A percentile compares a stretch with the other conserved stretches of the same genome.
Evolutionary conservation across 2,329 filamentous ascomycete species (phyloP).

Genomic region (Canariomyces notabilis): DNA sequence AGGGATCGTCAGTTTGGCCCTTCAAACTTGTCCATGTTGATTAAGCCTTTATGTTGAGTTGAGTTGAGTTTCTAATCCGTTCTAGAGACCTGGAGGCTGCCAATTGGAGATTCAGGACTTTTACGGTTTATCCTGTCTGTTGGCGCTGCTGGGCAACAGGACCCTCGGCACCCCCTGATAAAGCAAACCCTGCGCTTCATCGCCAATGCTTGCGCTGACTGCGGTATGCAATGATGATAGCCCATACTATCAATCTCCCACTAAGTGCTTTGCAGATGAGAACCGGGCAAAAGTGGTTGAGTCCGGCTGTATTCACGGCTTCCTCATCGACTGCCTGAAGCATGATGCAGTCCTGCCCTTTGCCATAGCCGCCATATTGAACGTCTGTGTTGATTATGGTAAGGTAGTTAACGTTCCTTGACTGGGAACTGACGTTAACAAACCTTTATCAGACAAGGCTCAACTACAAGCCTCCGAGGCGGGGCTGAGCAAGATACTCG

Average conservation of each 20-base stretch:
- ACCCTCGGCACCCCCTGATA: slow-evolving; percentile 39
- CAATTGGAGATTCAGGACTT: slow-evolving; percentile 54
- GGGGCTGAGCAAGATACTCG: slow-evolving; percentile 44
- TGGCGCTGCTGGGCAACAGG: slow-evolving; percentile 36
- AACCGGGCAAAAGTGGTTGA: slow-evolving; percentile 54
- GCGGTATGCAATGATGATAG: slow-evolving; percentile 33
- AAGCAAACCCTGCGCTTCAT: slow-evolving; percentile 53
- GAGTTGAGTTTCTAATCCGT: too few relatives aligned
- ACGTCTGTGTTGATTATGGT: slow-evolving; percentile 61
- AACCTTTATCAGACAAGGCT: slow-evolving; percentile 43
- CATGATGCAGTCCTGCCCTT: slow-evolving; percentile 46
- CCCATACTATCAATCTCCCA: slow-evolving; percentile 7
- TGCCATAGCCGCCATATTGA: slow-evolving; percentile 56
- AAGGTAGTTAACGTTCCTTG: slow-evolving; percentile 19
- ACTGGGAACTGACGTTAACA: background rate
- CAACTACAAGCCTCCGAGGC: slow-evolving; percentile 52
- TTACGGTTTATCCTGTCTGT: slow-evolving; percentile 51
- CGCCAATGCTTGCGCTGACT: slow-evolving; percentile 60
- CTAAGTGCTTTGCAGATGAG: slow-evolving; percentile 37
- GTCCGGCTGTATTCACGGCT: slow-evolving; percentile 38
- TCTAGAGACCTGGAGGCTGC: slow-evolving; percentile 44
- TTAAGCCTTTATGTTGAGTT: too few relatives aligned
- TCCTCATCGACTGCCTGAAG: slow-evolving; percentile 44
- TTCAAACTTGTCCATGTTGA: background rate
- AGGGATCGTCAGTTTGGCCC: slow-evolving; percentile 18